Percentiles rank a stretch among this genome's conserved stretches.
Evolutionary conservation across 805 yeast genomes (phyloP).

Genomic region (Saccharomycopsis sp.): DNA sequence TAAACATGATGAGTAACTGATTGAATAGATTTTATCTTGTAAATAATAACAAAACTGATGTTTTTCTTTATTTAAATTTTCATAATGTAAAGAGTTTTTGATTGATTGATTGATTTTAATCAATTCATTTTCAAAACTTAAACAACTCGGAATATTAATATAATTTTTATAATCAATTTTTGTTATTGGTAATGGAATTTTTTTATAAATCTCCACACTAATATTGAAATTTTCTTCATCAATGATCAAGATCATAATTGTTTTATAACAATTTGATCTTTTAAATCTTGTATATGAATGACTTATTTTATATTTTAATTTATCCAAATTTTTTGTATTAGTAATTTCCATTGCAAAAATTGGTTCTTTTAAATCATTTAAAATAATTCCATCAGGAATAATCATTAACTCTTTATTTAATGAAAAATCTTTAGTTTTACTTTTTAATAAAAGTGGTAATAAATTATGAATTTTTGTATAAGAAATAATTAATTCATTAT

Average conservation of each 20-base stretch:
- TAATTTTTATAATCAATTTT: not conserved
- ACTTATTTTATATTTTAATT: slow-evolving; percentile 10
- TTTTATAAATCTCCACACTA: slow-evolving; percentile 15
- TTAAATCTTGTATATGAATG: slow-evolving; percentile 15
- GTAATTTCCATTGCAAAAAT: slow-evolving; percentile 13
- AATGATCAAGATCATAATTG: slow-evolving; percentile 11
- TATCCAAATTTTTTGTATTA: slow-evolving; percentile 3
- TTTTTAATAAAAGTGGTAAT: slow-evolving; percentile 11
- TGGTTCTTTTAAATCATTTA: slow-evolving; percentile 12
- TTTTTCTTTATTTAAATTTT: not conserved
- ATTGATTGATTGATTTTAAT: slow-evolving; percentile 6
- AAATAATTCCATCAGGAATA: slow-evolving; percentile 16
- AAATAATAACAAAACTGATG: slow-evolving; percentile 9
- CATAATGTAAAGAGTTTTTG: not conserved
- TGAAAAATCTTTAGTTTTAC: slow-evolving; percentile 10
- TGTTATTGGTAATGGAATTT: slow-evolving; percentile 10
- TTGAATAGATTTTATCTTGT: slow-evolving; percentile 4
- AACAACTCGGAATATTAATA: slow-evolving; percentile 10
- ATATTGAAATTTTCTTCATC: slow-evolving; percentile 8
- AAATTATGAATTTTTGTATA: slow-evolving; percentile 12
- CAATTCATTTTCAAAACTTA: slow-evolving; percentile 6
- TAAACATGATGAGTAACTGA: slow-evolving; percentile 8
- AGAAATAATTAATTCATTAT: slow-evolving; percentile 8
- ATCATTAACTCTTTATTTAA: slow-evolving; percentile 13
- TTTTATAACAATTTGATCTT: slow-evolving; percentile 11